Evolutionary conservation across 2,329 filamentous ascomycete genomes (phyloP).

Genomic region (Trichophyton simii): DNA sequence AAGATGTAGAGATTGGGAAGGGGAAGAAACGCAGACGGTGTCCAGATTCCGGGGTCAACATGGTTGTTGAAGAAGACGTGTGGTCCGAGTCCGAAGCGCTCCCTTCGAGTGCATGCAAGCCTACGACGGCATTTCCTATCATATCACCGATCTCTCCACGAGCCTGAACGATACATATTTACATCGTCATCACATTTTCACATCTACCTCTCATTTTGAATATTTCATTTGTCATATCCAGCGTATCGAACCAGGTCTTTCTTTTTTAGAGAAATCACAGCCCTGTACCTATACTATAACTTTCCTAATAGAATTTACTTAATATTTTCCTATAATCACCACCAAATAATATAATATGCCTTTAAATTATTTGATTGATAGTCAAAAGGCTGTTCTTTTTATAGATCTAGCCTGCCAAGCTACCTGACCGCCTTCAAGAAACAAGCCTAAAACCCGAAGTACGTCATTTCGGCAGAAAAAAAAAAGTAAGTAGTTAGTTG

Average conservation of each 20-base stretch:
- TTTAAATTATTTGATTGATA: too few relatives aligned
- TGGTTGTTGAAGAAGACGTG: slow-evolving; percentile 24
- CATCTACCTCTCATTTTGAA: background rate
- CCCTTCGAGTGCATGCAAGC: slow-evolving; percentile 1
- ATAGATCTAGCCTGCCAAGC: too few relatives aligned
- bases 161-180: background rate
- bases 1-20: slow-evolving; percentile 30
- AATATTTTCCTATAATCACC: too few relatives aligned
- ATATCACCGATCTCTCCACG: background rate
- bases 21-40: slow-evolving; percentile 25
- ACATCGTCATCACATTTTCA: background rate
- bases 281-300: too few relatives aligned
- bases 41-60: slow-evolving; percentile 32
- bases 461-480: too few relatives aligned
- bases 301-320: too few relatives aligned
- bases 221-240: slow-evolving; percentile 2
- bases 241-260: background rate
- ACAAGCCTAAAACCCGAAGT: too few relatives aligned
- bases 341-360: too few relatives aligned
- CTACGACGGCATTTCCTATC: background rate
- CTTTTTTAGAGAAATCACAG: background rate
- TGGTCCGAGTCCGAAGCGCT: slow-evolving; percentile 8
- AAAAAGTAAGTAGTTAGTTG: too few relatives aligned
- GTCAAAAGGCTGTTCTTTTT: too few relatives aligned
- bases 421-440: too few relatives aligned